Evolutionary conservation across 139 green algal genomes (phyloP), one percentile per base, ranked within the genome.

Genomic region (Chlamydomonas eustigma): DNA sequence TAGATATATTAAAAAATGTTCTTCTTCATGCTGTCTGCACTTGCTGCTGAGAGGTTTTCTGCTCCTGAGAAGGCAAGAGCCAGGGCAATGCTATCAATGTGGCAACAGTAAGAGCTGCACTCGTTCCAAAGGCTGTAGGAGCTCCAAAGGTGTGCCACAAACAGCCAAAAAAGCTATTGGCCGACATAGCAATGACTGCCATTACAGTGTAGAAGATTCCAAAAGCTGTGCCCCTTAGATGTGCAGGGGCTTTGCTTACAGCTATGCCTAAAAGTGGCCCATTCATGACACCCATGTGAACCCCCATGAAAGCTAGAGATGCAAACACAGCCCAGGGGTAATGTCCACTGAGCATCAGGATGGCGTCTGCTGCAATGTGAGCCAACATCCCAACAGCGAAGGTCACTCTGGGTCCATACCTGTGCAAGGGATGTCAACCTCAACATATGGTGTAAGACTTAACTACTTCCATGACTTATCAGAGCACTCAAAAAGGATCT

Each of bases 131-230:
- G 24, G 84, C 84, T 0, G 70, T 50, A 8, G 76, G 72, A 8
- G 84, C 84, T 34, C 76, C 76, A 51, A 67, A 76, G 24, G 68
- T 65, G 51, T 85, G 75, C 84, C 85, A 90, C 32, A 88, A 51
- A 64, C 25, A 78, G 58, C 86, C 86, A 82, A 82, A 90, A 73
- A 87, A 73, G 32, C 70, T 84, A 77, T 88, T 88, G 52, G 81
- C 81, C 6, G 28, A 66, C 33, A 90, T 66, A 1, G 86, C 82
- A 0, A 79, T 85, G 0, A 83, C 25, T 1, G 86, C 86, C 86
- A 90, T 90, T 52, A 86, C 75, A 2, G 83, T 86, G 81, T 90
- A 90, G 63, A 88, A 90, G 79, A 90, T 88, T 39, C 86, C 86
- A 75, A 90, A 90, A 0, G 86, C 86, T 2, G 86, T 90, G 34